These are phyloP conservation scores for Gyromitra esculenta DNA, from an alignment of 2,329 filamentous ascomycete genomes.

Conservation along the genomic window DNA sequence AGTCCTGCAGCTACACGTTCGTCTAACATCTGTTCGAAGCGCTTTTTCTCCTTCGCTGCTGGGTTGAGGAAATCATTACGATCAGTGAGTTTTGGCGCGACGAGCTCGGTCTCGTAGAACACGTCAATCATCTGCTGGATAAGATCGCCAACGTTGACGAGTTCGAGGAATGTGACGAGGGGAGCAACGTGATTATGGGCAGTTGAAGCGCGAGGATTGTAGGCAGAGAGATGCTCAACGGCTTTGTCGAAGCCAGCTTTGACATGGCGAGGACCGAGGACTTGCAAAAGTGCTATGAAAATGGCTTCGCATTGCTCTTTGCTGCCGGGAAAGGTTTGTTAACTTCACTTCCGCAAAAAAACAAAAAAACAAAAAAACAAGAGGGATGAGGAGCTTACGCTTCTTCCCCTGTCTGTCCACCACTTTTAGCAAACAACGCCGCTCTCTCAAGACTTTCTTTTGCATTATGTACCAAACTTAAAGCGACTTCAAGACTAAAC, in stretches of 20 bases:
- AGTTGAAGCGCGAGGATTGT: constrained; percentile 86
- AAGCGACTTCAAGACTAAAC: constrained; percentile 94
- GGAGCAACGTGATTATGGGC: constrained; percentile 79
- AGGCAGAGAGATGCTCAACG: constrained; percentile 86
- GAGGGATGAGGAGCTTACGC: constrained; percentile 65
- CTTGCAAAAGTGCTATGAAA: constrained; percentile 83
- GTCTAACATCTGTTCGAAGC: constrained; percentile 98
- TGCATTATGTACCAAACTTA: constrained; percentile 86
- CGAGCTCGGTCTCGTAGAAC: constrained; percentile 95
- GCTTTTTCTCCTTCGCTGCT: constrained; percentile 93
- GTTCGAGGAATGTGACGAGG: constrained; percentile 92
- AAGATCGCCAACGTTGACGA: constrained; percentile 96
- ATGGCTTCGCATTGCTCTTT: constrained; percentile 85
- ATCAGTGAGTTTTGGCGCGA: constrained; percentile 82
- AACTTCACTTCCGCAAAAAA: background rate
- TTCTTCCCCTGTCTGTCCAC: constrained; percentile 81
- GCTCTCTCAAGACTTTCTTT: constrained; percentile 88
- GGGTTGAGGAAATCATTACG: constrained; percentile 94
- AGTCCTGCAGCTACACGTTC: constrained; percentile 94
- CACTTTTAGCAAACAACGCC: constrained; percentile 81
- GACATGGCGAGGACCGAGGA: constrained; percentile 85
- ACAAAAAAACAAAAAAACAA: background rate
- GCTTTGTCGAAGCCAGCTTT: constrained; percentile 94
- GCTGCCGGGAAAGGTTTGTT: constrained; percentile 41
- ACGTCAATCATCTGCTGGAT: constrained; percentile 99